phyloP scores from a whole-genome alignment of 345 rosid species.

The Geranium rotundifolium region DNA sequence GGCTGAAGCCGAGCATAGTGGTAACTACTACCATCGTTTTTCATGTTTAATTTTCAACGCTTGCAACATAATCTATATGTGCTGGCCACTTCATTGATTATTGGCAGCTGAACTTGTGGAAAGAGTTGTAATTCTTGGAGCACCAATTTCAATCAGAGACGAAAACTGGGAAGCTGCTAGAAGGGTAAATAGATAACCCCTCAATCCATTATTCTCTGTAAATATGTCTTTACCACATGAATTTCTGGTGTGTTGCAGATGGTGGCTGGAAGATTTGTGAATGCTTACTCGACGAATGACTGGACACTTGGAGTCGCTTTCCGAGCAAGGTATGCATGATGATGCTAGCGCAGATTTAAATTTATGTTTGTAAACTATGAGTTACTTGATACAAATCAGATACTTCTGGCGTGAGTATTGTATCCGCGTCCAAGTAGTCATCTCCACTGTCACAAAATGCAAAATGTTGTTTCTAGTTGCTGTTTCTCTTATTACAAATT shows the following conservation, averaged over 20 bases:
- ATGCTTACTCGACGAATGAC: constrained; percentile 74
- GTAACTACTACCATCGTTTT: constrained; percentile 21
- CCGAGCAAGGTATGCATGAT: constrained; percentile 70
- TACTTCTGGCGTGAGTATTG: not conserved
- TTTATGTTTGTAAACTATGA: not conserved
- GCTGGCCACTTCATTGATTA: constrained; percentile 7
- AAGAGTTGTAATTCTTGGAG: constrained; percentile 88
- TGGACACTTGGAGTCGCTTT: constrained; percentile 96
- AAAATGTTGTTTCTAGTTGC: not conserved
- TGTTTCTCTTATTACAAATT: not conserved
- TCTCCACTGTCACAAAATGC: too few species aligned
- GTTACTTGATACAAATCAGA: too few species aligned
- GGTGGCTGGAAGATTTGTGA: constrained; percentile 95
- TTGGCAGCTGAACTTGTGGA: constrained; percentile 81
- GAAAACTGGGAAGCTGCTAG: constrained; percentile 84
- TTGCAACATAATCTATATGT: constrained; percentile 8
- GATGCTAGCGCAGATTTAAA: not conserved
- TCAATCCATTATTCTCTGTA: not conserved
- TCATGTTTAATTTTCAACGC: not conserved
- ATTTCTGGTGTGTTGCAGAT: constrained; percentile 38
- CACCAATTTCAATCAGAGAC: constrained; percentile 63
- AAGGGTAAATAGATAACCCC: constrained; percentile 40
- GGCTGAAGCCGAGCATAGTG: constrained; percentile 65
- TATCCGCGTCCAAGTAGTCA: too few species aligned
- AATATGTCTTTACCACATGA: not conserved